Evolutionary conservation across 75 land plant species (phyloP).

Genomic region (Adiantum capillusveneris): DNA sequence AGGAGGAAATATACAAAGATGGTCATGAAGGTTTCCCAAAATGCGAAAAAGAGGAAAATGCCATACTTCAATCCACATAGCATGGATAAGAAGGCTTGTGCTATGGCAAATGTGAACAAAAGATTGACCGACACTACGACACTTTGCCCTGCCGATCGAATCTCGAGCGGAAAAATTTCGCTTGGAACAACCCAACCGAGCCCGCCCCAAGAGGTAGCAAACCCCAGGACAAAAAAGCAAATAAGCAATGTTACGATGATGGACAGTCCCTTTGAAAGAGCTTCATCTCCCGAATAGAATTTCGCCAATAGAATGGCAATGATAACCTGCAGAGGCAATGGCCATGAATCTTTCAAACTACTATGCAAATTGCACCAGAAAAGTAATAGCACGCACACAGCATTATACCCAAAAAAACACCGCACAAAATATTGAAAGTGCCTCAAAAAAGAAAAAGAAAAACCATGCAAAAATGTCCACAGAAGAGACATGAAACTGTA

Average conservation of each 20-base stretch:
- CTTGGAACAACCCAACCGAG: slow-evolving; percentile 88
- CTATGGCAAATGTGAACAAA: slow-evolving; percentile 72
- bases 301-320: slow-evolving; percentile 47
- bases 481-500: background rate
- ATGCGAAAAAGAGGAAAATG: slow-evolving; percentile 70
- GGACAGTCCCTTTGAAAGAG: slow-evolving; percentile 33
- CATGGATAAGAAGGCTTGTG: slow-evolving; percentile 62
- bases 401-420: too few relatives aligned
- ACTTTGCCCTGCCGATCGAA: slow-evolving; percentile 83
- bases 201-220: slow-evolving; percentile 93
- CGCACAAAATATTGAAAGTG: too few relatives aligned
- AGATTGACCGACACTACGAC: slow-evolving; percentile 71
- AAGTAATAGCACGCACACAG: too few relatives aligned
- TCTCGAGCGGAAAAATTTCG: slow-evolving; percentile 82
- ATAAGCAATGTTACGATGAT: slow-evolving; percentile 44
- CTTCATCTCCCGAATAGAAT: slow-evolving; percentile 36
- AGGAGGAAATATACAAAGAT: slow-evolving; percentile 54
- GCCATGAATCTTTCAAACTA: background rate
- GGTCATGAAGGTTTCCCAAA: slow-evolving; percentile 55
- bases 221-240: slow-evolving; percentile 54
- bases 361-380: too few relatives aligned
- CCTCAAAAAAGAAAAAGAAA: background rate
- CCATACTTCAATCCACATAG: slow-evolving; percentile 67
- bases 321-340: slow-evolving; percentile 22
- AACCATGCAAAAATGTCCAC: background rate